Percentiles rank a stretch among this genome's conserved stretches.
Conservation (phyloP, 2,329 filamentous ascomycete genomes). For the Apiospora pterosperma region DNA sequence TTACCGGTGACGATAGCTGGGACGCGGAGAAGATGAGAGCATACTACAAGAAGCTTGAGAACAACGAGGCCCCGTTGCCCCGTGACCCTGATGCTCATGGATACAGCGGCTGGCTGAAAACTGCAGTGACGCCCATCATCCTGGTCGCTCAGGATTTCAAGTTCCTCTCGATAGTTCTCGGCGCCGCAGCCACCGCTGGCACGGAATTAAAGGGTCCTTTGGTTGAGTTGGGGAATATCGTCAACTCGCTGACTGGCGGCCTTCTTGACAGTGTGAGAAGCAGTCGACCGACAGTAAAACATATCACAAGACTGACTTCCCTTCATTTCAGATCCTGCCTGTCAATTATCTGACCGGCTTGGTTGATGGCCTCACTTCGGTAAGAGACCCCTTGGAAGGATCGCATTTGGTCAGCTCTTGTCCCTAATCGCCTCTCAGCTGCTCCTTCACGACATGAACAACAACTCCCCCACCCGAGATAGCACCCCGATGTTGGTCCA, state of each 20-base stretch:
- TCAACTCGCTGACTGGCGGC: conserved; percentile 22
- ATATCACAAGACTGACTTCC: background rate
- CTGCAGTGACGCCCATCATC: conserved; percentile 42
- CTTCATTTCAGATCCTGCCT: background rate
- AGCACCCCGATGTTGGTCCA: conserved; percentile 31
- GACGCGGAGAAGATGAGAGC: conserved; percentile 54
- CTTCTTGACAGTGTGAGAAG: conserved; percentile 9
- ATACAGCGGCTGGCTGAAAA: conserved; percentile 51
- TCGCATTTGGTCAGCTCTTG: background rate
- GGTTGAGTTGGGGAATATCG: conserved; percentile 30
- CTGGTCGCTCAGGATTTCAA: conserved; percentile 42
- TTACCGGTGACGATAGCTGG: conserved; percentile 62
- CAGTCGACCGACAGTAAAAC: background rate
- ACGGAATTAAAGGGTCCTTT: background rate
- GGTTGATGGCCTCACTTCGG: conserved; percentile 43
- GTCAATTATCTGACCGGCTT: conserved; percentile 27
- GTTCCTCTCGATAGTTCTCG: conserved; percentile 41
- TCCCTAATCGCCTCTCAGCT: background rate
- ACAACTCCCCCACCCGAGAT: background rate
- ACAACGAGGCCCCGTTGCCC: conserved; percentile 47
- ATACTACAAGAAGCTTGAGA: conserved; percentile 56
- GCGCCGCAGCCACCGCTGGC: conserved; percentile 44
- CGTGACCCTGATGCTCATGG: conserved; percentile 45
- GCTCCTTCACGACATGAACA: background rate
- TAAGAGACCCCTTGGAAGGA: conserved; percentile 5